Base-by-base conservation (phyloP, 257 asterid genomes). In the Solanum paucissectum region DNA sequence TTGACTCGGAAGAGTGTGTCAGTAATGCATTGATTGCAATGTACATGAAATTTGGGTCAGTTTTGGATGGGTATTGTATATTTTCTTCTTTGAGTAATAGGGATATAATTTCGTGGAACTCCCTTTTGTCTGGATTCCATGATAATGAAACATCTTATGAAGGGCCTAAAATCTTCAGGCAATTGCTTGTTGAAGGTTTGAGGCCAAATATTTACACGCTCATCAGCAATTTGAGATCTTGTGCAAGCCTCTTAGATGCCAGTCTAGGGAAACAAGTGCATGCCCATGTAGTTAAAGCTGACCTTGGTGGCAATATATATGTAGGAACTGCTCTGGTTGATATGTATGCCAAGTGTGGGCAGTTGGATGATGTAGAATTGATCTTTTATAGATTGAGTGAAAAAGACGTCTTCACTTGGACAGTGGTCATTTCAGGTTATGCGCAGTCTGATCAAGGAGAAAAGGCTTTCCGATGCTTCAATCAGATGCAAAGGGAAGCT, bases 41-140 rank as follows among this genome's bases (percentile, higher is more conserved):
- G 99, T 96, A 96, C 91, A 93, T 91, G 97, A 94, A 93, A 84
- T 89, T 94, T 90, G 92, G 92, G 87, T 92, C 89, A 36, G 87
- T 83, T 88, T 62, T 88, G 88, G 94, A 94, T 82, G 98, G 98
- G 83, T 74, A 38, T 89, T 88, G 34, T 87, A 88, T 95, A 87
- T 96, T 95, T 62, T 71, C 85, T 83, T 88, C 87, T 82, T 93
- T 94, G 98, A 87, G 83, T 37, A 87, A 90, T 58, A 74, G 69
- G 87, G 96, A 95, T 90, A 90, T 93, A 27, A 89, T 96, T 89
- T 91, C 99, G 23, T 96, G 99, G 98, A 96, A 96, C 91, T 90
- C 91, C 86, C 93, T 94, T 33, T 91, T 96, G 81, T 94, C 96
- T 66, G 97, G 99, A 89, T 93, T 91, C 89, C 94, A 95, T 18